Base-by-base conservation (phyloP, 371 early-diverging fungal genomes). In the Mucor circinelloides region DNA sequence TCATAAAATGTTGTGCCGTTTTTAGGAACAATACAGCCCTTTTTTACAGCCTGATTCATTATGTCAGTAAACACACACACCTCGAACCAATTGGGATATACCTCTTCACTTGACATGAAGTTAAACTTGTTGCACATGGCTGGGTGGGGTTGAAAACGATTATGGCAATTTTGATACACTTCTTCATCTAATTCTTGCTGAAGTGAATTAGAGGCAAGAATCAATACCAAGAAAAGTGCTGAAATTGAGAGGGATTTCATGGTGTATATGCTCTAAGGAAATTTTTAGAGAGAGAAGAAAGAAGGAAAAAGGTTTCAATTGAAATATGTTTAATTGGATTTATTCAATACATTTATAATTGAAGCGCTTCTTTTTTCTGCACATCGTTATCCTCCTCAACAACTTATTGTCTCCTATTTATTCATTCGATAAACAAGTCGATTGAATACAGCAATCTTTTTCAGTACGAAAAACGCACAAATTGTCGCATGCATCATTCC, bases 1-100 rank as follows among this genome's bases (percentile, higher is more conserved):
- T 75, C 71, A 61, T 75, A 75, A 52, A 74, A 80, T 5, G 74
- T 70, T 5, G 78, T 72, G 3, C 71, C 73, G 38, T 73, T 75
- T 19, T 13, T 64, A 19, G 71, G 65, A 13, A 60, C 52, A 3
- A 75, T 52, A 21, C 76, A 75, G 15, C 66, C 68, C 46, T 66
- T 56, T 54, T 70, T 38, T 1, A 67, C 40, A 48, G 69, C 63
- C 67, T 71, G 12, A 3, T 12, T 34, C 32, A 32, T 38, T 17
- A 5, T 12, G 3, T 50, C 12, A 50, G 1, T 25, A 9, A 9
- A 50, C 9, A 19, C 4, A 8, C 2, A 19, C 19, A 34, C 28
- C 17, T 44, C 6, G 46, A 32, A 27, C 34, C 36, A 31, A 8
- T 50, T 1, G 9, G 5, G 9, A 30, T 31, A 31, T 58, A 74